Evolutionary conservation across 495 filamentous ascomycete genomes (phyloP).

Genomic region (Symbiotaphrina buchneri): DNA sequence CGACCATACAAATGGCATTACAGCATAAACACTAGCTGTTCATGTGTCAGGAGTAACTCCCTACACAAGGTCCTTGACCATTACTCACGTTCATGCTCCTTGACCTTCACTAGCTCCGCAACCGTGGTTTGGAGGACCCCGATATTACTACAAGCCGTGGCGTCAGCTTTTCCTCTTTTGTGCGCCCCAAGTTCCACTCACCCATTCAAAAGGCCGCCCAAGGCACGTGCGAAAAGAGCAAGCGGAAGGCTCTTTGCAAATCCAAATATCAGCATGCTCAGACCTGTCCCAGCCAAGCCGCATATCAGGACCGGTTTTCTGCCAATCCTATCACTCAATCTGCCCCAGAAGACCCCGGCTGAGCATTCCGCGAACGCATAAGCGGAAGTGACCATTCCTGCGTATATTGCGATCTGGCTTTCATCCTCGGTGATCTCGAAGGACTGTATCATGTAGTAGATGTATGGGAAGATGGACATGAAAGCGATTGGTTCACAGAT

Average conservation of each 20-base stretch:
- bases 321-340: constrained; percentile 77
- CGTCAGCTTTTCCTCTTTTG: constrained; percentile 3
- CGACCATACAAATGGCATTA: constrained; percentile 98
- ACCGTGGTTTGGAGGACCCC: constrained; percentile 91
- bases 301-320: constrained; percentile 81
- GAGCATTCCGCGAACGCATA: constrained; percentile 94
- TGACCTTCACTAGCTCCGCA: constrained; percentile 72
- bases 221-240: constrained; percentile 66
- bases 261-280: constrained; percentile 88
- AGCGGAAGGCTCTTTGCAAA: constrained; percentile 68
- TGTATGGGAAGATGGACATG: constrained; percentile 98
- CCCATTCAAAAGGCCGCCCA: constrained; percentile 88
- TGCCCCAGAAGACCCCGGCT: constrained; percentile 76
- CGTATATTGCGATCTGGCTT: constrained; percentile 70
- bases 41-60: constrained; percentile 4
- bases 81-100: constrained; percentile 66
- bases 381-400: constrained; percentile 87
- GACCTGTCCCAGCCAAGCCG: constrained; percentile 67
- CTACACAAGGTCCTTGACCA: constrained; percentile 2
- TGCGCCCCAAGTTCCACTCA: constrained; percentile 16
- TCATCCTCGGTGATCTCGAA: constrained; percentile 68
- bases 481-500: constrained; percentile 98
- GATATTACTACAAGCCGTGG: constrained; percentile 35
- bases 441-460: constrained; percentile 90
- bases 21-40: constrained; percentile 67